phyloP scores from a whole-genome alignment of 2,329 filamentous ascomycete species.

The Lasiodiplodia sp. region DNA sequence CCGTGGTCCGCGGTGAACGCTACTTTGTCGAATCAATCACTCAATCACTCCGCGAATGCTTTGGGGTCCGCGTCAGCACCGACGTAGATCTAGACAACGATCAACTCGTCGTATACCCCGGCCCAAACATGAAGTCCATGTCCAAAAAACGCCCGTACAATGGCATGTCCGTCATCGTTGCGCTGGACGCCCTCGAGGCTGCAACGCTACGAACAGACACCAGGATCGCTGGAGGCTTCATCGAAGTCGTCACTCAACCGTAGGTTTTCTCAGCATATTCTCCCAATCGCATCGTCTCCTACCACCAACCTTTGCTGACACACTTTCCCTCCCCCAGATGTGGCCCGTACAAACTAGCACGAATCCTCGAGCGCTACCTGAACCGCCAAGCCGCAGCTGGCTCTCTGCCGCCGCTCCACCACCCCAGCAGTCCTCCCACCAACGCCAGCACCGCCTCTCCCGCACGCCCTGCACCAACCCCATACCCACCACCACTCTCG shows the following conservation, averaged over 20 bases:
- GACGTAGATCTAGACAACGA: neutral
- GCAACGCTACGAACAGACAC: neutral
- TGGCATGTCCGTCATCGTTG: neutral
- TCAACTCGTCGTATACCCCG: neutral
- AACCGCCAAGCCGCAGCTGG: neutral
- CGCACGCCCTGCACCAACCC: no score
- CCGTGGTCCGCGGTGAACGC: neutral
- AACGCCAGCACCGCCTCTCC: no score
- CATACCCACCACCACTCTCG: no score
- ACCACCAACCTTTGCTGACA: neutral
- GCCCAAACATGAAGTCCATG: neutral
- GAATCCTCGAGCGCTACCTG: slow-evolving; percentile 35
- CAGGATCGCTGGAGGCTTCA: slow-evolving; percentile 31
- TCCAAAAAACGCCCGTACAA: neutral
- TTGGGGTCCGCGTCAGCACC: neutral
- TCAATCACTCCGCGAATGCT: neutral
- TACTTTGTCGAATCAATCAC: neutral
- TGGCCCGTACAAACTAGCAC: slow-evolving; percentile 48
- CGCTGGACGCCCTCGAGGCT: slow-evolving; percentile 7
- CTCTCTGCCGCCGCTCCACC: no score
- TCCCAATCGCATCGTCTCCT: no score
- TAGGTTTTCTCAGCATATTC: no score
- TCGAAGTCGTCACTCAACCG: slow-evolving; percentile 47
- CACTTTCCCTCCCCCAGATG: slow-evolving; percentile 29
- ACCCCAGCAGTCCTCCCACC: no score